Percentiles rank a stretch among this genome's conserved stretches.
phyloP scores from a whole-genome alignment of 139 green algal species.

The Tetradesmus lagerheimii region DNA sequence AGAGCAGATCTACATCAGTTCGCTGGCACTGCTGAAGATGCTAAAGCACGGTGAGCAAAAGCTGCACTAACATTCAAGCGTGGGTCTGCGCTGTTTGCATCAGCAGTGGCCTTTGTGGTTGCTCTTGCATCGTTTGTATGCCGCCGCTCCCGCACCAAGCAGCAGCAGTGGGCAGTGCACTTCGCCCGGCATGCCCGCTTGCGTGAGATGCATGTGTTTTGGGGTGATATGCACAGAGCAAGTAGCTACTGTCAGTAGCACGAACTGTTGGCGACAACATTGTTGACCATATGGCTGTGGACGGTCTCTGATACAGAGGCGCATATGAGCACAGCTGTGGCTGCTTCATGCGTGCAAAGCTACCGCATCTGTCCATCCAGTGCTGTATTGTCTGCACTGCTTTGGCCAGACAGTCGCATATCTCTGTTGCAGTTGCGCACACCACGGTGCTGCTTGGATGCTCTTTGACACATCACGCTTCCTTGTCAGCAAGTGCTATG shows the following conservation, averaged over 20 bases:
- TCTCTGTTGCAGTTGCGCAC: too few species aligned
- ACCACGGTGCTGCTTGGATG: too few species aligned
- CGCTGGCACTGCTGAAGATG: conserved; percentile 99
- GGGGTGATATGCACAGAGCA: background rate
- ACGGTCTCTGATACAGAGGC: too few species aligned
- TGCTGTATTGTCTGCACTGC: too few species aligned
- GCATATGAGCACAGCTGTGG: background rate
- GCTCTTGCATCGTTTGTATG: background rate
- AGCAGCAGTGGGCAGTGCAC: background rate
- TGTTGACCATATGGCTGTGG: too few species aligned
- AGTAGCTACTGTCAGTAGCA: background rate
- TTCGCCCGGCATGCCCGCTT: background rate
- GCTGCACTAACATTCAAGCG: background rate
- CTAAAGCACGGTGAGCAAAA: conserved; percentile 94
- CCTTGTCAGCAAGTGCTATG: too few species aligned
- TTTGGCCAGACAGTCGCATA: too few species aligned
- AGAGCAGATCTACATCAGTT: conserved; percentile 99
- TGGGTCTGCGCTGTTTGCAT: background rate
- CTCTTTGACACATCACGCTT: too few species aligned
- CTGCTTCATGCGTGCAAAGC: too few species aligned
- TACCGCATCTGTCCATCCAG: too few species aligned
- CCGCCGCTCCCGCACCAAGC: background rate
- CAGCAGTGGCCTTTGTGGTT: background rate
- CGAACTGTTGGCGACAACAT: background rate
- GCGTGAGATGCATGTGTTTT: background rate